phyloP scores from a whole-genome alignment of 306 rosid species.

The Fragaria iinumae region DNA sequence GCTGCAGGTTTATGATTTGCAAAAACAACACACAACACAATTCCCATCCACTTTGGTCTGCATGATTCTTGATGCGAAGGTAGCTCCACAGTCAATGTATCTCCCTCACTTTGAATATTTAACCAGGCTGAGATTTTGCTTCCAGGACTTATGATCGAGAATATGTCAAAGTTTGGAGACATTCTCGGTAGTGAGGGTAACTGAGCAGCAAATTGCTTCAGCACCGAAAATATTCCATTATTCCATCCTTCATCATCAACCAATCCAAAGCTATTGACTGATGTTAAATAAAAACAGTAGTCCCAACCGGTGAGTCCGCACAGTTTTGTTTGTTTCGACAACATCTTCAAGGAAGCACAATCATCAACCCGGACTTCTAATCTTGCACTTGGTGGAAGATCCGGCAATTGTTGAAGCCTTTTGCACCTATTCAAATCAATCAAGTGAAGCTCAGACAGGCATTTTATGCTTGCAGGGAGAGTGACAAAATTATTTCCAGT shows the following conservation, averaged over 20 bases:
- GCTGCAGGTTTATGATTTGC: no score
- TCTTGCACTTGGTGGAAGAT: background rate
- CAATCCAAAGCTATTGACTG: slow-evolving; percentile 7
- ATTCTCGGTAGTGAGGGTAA: background rate
- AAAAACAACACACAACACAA: no score
- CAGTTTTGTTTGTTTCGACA: background rate
- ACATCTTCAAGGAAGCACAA: slow-evolving; percentile 8
- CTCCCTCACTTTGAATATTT: background rate
- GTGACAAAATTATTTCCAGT: background rate
- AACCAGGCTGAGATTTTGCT: slow-evolving; percentile 20
- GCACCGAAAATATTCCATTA: background rate
- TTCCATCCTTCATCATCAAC: background rate
- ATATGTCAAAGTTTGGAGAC: background rate
- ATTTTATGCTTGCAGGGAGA: slow-evolving; percentile 15
- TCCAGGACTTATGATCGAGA: background rate
- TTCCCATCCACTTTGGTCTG: no score
- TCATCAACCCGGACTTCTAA: background rate
- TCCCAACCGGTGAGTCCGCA: background rate
- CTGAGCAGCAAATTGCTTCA: background rate
- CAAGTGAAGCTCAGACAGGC: background rate
- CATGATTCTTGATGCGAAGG: background rate
- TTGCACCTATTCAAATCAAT: background rate
- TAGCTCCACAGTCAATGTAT: slow-evolving; percentile 6
- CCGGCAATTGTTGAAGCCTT: slow-evolving; percentile 14
- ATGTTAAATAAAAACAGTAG: background rate